phyloP scores from a whole-genome alignment of 2,329 filamentous ascomycete genomes.

The Aspergillus glaucus region DNA sequence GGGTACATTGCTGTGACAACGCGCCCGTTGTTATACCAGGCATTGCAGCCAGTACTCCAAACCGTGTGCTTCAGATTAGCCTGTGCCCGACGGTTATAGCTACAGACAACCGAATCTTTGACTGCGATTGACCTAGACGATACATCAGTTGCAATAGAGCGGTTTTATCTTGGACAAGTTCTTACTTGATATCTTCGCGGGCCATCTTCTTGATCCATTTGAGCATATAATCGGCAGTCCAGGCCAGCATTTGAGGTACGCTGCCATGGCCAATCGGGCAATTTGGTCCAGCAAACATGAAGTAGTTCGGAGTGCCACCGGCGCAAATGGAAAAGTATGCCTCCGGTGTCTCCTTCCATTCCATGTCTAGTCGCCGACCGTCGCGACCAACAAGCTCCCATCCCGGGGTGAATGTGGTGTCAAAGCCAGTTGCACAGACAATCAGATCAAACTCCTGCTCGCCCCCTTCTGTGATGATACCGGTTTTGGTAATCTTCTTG shows the following conservation, averaged over 20 bases:
- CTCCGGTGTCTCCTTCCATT: conserved; percentile 16
- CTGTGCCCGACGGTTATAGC: conserved; percentile 17
- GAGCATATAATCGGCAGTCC: conserved; percentile 19
- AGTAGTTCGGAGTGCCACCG: conserved; percentile 22
- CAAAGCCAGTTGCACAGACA: conserved; percentile 38
- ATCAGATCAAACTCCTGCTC: conserved; percentile 22
- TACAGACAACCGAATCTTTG: conserved; percentile 10
- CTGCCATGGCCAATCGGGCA: conserved; percentile 17
- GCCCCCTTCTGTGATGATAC: conserved; percentile 14
- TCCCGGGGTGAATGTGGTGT: conserved; percentile 31
- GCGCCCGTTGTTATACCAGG: conserved; percentile 16
- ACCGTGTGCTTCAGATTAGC: conserved; percentile 17
- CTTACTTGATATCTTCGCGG: conserved; percentile 11
- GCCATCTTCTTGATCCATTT: conserved; percentile 23
- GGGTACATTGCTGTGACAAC: conserved; percentile 19
- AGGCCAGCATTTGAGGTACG: conserved; percentile 10
- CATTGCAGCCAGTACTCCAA: conserved; percentile 20
- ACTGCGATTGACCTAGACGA: conserved; percentile 8
- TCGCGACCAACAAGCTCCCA: conserved; percentile 29
- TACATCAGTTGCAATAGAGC: background rate
- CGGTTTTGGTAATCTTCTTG: conserved; percentile 14
- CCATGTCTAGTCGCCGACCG: conserved; percentile 12
- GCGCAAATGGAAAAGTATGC: conserved; percentile 20
- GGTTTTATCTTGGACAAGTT: background rate
- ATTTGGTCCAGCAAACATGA: conserved; percentile 22